Evolutionary conservation across 306 rosid genomes (phyloP), one percentile per base, ranked within the genome.

Genomic region (Vigna trinervia): DNA sequence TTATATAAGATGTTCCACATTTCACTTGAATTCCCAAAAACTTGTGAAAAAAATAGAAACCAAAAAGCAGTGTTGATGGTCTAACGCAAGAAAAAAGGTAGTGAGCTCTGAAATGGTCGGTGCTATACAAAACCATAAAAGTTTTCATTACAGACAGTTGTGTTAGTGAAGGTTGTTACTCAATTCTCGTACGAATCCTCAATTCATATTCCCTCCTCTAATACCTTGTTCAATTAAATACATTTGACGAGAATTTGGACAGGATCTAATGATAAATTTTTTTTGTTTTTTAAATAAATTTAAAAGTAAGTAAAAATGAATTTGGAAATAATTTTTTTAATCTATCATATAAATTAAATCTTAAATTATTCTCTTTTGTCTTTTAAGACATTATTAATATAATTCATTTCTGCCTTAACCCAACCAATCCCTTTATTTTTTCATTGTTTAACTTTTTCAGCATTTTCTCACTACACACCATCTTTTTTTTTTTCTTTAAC

Each of bases 401-500:
- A 30, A 17, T 8, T 15, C 38, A 1, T 60, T 39, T 73, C 19
- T 57, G 45, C 57, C 68, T 58, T 38, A 45, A 8, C 30, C 77
- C 0, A 59, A n/a, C 70, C 6, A 23, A 10, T 57, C 57, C 9
- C 68, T 58, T 54, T 57, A 3, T 73, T 58, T n/a, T 1, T 64
- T 56, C 2, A 62, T 6, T n/a, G 1, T 46, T 48, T 62, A 20
- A 48, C 79, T 75, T 61, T 62, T 41, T 11, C 1, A 1, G 4
- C 63, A 34, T 57, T 34, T 75, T 62, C 63, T 62, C 41, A 30
- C 48, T 30, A n/a, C 38, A 30, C 79, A 19, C 46, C 17, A 19
- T 61, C 26, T 11, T 19, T 38, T 38, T 0, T 47, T 12, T 61
- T 5, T 26, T 30, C 34, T 30, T 8, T 28, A 58, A 28, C 20